Base-by-base conservation (phyloP, 148 eudicot genomes). In the Vaccinium macrocarpon region DNA sequence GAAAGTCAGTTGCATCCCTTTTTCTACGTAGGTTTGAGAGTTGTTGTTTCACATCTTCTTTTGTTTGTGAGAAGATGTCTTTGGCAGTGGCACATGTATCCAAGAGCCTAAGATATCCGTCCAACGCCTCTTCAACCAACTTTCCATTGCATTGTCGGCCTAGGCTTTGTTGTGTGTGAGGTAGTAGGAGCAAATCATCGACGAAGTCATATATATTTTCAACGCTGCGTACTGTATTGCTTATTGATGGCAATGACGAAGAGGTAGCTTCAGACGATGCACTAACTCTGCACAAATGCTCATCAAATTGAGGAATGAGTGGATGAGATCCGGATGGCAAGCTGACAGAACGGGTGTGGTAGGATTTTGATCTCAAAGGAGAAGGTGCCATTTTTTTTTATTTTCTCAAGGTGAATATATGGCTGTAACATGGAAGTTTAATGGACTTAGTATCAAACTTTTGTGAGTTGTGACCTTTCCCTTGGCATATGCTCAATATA, bases 21-120 rank as follows among this genome's bases (percentile, higher is more conserved):
- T 83, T 88, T 84, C 93, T 90, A 19, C 91, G 88, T 2, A 90
- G 66, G 10, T 27, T 51, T 75, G 94, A 89, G 49, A 89, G 88
- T 68, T 90, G 74, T 56, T 66, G 82, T 78, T 86, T 88, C 18
- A 92, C 79, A 32, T 68, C 59, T 49, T 92, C 86, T 84, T 81
- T 90, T 14, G 86, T 84, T 84, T 86, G 86, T 7, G 74, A 68
- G 66, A 86, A 84, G 62, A 83, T 83, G 29, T 90, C 91, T 86
- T 84, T 87, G 50, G 90, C 79, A 4, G 85, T 79, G 1, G 87
- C 85, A 81, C 93, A 90, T 9, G 85, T 71, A 84, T 92, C 94
- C 56, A 92, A 84, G 35, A 92, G 86, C 83, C 83, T 80, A 8
- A 90, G 81, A 79, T 89, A 87, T 35, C 90, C 88, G 46, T 89